phyloP scores from a whole-genome alignment of 306 rosid genomes.

The Senna siamea region DNA sequence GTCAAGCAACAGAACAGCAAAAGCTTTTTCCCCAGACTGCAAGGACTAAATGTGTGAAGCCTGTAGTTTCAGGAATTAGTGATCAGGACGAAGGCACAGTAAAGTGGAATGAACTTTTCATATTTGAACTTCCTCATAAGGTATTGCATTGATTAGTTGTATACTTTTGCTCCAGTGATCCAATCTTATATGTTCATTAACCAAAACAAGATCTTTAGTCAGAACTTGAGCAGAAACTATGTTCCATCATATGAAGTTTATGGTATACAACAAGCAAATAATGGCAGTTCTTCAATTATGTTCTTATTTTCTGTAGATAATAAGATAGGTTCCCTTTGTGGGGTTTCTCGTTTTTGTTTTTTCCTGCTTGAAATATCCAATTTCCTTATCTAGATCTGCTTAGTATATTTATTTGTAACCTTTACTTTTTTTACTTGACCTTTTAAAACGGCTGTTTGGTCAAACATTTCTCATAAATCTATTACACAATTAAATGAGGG shows the following conservation, averaged over 20 bases:
- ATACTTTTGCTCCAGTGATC: conserved; percentile 14
- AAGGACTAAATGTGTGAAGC: conserved; percentile 94
- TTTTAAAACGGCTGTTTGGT: no score
- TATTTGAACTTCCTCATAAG: conserved; percentile 92
- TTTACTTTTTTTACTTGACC: no score
- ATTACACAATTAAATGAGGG: no score
- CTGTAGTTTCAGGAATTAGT: conserved; percentile 52
- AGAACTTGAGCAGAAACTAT: conserved; percentile 1
- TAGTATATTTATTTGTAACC: no score
- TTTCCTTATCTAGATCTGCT: no score
- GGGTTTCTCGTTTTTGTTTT: no score
- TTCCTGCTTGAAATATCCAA: no score
- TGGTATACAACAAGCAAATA: no score
- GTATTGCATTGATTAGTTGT: conserved; percentile 40
- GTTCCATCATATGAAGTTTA: not conserved
- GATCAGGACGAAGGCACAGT: conserved; percentile 64
- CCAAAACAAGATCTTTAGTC: conserved; percentile 10
- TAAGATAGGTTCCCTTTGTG: no score
- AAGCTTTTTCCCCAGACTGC: conserved; percentile 98
- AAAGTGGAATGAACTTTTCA: conserved; percentile 94
- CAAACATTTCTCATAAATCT: no score
- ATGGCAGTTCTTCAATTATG: no score
- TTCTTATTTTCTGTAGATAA: no score
- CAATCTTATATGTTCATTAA: conserved; percentile 8
- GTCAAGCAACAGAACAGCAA: conserved; percentile 88